These are phyloP conservation scores for Rostrohypoxylon terebratum DNA, from an alignment of 495 filamentous ascomycete species.

Conservation along the genomic window DNA sequence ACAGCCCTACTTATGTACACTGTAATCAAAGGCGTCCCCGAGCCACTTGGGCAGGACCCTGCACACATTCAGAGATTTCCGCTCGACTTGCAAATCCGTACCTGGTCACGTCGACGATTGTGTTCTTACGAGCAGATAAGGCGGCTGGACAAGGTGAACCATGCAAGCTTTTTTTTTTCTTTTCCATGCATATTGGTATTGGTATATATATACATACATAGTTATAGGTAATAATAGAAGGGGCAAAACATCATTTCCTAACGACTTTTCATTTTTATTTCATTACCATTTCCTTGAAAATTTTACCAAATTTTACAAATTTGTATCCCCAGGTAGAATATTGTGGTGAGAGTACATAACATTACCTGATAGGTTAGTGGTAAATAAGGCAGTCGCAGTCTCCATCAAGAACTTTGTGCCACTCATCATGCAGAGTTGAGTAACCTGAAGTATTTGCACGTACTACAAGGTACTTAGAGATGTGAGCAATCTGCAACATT, in stretches of 20 bases:
- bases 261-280: background rate
- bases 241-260: background rate
- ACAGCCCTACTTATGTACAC: slow-evolving; percentile 33
- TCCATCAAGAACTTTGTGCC: background rate
- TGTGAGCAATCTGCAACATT: slow-evolving; percentile 33
- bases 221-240: too few species aligned
- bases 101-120: slow-evolving; percentile 5
- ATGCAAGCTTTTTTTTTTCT: background rate
- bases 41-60: slow-evolving; percentile 24
- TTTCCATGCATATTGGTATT: background rate
- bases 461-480: slow-evolving; percentile 5
- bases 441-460: background rate
- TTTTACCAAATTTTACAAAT: background rate
- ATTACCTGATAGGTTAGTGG: background rate
- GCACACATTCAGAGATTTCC: slow-evolving; percentile 22
- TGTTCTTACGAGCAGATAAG: slow-evolving; percentile 12
- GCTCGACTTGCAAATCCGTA: background rate
- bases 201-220: too few species aligned
- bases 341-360: background rate
- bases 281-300: background rate
- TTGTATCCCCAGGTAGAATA: background rate
- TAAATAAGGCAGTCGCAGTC: slow-evolving; percentile 3
- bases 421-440: slow-evolving; percentile 10
- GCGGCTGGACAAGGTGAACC: slow-evolving; percentile 3
- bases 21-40: slow-evolving; percentile 38